Conservation (phyloP, 1,139 yeast genomes). For the Geotrichum histeridarum region DNA sequence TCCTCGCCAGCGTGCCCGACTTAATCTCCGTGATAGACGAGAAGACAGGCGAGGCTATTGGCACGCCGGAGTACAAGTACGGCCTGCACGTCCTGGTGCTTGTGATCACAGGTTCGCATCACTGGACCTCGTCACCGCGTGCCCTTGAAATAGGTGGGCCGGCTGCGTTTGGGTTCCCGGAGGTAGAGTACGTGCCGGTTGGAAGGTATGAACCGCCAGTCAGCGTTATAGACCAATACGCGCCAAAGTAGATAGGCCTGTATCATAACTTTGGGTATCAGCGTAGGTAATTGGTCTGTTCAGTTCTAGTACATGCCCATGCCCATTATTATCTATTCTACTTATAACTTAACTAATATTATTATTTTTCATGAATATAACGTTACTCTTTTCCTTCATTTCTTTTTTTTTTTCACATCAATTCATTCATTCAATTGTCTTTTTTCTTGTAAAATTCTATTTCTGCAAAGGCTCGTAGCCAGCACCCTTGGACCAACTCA, state of each 20-base stretch:
- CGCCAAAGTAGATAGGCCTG: neutral
- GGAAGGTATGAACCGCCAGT: slow-evolving; percentile 35
- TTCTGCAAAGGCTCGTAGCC: too few relatives aligned
- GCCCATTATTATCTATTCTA: too few relatives aligned
- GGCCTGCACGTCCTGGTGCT: slow-evolving; percentile 44
- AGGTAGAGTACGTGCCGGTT: slow-evolving; percentile 37
- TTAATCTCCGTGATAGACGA: slow-evolving; percentile 44
- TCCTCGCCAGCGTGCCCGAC: slow-evolving; percentile 45
- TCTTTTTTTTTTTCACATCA: too few relatives aligned
- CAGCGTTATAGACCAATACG: neutral
- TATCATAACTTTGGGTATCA: neutral
- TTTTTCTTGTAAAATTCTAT: too few relatives aligned
- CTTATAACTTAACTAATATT: too few relatives aligned
- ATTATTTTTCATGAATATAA: too few relatives aligned
- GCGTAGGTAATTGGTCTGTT: too few relatives aligned
- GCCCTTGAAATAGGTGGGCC: slow-evolving; percentile 45
- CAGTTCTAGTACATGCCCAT: too few relatives aligned
- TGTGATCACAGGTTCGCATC: slow-evolving; percentile 40
- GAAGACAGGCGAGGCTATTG: slow-evolving; percentile 46
- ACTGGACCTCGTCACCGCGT: slow-evolving; percentile 40
- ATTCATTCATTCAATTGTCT: too few relatives aligned
- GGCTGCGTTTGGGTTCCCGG: slow-evolving; percentile 38
- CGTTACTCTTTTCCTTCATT: too few relatives aligned
- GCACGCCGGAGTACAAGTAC: slow-evolving; percentile 47
- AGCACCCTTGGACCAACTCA: too few relatives aligned